phyloP scores from a whole-genome alignment of 257 asterid genomes.

The Handroanthus guayacan region DNA sequence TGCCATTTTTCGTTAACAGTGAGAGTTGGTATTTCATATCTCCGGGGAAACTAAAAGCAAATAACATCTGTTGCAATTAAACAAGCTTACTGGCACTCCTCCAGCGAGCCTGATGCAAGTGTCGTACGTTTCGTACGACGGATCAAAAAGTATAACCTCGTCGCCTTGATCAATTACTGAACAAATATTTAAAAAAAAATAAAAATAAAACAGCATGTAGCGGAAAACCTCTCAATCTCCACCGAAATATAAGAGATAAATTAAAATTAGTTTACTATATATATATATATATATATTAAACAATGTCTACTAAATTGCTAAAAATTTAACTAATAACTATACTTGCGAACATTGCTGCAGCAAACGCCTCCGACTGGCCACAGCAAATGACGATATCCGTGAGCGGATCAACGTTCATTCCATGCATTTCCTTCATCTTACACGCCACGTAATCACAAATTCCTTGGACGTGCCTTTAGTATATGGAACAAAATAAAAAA shows the following conservation, averaged over 20 bases:
- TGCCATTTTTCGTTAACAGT: slow-evolving; percentile 40
- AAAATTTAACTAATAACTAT: slow-evolving; percentile 7
- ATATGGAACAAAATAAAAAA: background rate
- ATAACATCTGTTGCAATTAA: slow-evolving; percentile 8
- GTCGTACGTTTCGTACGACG: slow-evolving; percentile 82
- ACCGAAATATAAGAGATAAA: background rate
- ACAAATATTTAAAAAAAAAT: background rate
- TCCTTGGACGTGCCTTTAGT: slow-evolving; percentile 78
- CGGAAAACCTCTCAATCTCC: background rate
- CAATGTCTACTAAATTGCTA: background rate
- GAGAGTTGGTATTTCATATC: slow-evolving; percentile 19
- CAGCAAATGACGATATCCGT: slow-evolving; percentile 82
- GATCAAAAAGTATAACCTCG: slow-evolving; percentile 89
- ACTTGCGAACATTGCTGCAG: slow-evolving; percentile 86
- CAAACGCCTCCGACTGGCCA: slow-evolving; percentile 95
- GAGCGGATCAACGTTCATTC: slow-evolving; percentile 64
- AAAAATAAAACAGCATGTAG: background rate
- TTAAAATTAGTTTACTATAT: background rate
- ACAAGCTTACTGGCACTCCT: slow-evolving; percentile 81
- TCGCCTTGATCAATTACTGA: slow-evolving; percentile 84
- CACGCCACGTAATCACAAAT: slow-evolving; percentile 69
- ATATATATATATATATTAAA: background rate
- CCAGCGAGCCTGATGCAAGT: slow-evolving; percentile 89
- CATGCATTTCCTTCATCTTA: slow-evolving; percentile 69
- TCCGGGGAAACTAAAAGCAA: background rate